Percentiles rank a stretch among this genome's conserved stretches.
Conservation (phyloP, 805 yeast genomes). For the Debaryomyces castellii region DNA sequence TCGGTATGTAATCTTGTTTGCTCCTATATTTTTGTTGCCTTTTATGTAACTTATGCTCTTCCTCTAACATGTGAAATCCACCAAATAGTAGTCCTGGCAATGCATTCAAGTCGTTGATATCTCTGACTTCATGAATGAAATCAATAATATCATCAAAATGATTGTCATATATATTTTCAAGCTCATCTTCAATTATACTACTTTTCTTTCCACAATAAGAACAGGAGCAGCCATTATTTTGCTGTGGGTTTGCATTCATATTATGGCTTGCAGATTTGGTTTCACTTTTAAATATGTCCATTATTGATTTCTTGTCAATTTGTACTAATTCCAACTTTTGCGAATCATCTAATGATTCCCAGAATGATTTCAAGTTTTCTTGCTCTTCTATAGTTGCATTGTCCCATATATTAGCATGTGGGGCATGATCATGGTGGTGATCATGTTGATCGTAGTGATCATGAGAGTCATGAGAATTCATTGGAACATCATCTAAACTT, state of each 20-base stretch:
- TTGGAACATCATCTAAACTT: slow-evolving; percentile 35
- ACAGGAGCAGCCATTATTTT: slow-evolving; percentile 55
- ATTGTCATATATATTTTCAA: slow-evolving; percentile 69
- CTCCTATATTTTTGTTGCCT: slow-evolving; percentile 16
- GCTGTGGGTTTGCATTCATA: neutral
- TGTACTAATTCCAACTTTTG: slow-evolving; percentile 61
- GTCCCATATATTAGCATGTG: slow-evolving; percentile 42
- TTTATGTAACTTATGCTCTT: slow-evolving; percentile 29
- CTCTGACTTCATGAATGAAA: slow-evolving; percentile 37
- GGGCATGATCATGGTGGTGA: slow-evolving; percentile 6
- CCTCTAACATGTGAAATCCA: slow-evolving; percentile 35
- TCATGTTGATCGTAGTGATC: slow-evolving; percentile 8
- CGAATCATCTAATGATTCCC: slow-evolving; percentile 64
- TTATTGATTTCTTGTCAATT: slow-evolving; percentile 68
- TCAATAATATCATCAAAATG: slow-evolving; percentile 53
- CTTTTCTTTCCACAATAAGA: slow-evolving; percentile 75
- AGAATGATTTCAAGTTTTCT: slow-evolving; percentile 51
- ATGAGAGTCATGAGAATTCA: slow-evolving; percentile 5
- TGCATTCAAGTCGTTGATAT: slow-evolving; percentile 35
- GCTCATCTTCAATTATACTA: slow-evolving; percentile 69
- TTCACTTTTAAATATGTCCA: slow-evolving; percentile 57
- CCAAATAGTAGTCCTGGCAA: slow-evolving; percentile 36
- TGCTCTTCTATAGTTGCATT: slow-evolving; percentile 50
- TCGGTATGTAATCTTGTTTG: slow-evolving; percentile 6
- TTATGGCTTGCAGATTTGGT: slow-evolving; percentile 12